These are phyloP conservation scores for Venturia pyrina DNA, from an alignment of 2,329 filamentous ascomycete species.

Conservation along the genomic window DNA sequence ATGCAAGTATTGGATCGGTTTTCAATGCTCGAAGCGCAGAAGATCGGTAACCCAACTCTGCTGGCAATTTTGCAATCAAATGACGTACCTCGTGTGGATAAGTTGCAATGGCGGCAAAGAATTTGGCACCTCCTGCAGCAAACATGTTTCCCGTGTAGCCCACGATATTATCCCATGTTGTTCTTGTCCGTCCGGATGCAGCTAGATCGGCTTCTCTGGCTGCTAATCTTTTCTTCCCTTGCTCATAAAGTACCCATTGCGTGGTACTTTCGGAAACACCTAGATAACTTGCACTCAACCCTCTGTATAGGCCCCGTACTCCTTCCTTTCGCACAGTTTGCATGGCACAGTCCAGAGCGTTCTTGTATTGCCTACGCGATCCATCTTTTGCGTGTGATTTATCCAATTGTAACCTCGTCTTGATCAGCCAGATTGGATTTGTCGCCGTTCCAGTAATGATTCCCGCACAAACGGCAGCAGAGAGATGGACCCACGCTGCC, in stretches of 20 bases:
- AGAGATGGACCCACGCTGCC: constrained; percentile 66
- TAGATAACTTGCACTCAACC: constrained; percentile 82
- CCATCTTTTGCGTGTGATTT: constrained; percentile 60
- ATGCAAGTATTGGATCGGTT: too few species aligned
- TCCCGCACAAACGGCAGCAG: constrained; percentile 66
- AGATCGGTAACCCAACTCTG: not conserved
- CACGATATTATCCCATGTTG: constrained; percentile 62
- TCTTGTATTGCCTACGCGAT: constrained; percentile 62
- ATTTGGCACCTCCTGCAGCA: constrained; percentile 75
- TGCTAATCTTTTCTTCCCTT: constrained; percentile 69
- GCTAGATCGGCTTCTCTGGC: constrained; percentile 47
- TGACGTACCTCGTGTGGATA: constrained; percentile 78
- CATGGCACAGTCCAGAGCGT: constrained; percentile 77
- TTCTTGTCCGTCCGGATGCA: constrained; percentile 52
- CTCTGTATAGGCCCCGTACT: constrained; percentile 73
- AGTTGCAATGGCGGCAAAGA: constrained; percentile 71
- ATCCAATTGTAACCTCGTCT: constrained; percentile 86
- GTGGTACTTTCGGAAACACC: constrained; percentile 83
- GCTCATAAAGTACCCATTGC: constrained; percentile 92
- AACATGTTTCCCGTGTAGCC: constrained; percentile 70
- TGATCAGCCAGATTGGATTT: constrained; percentile 94
- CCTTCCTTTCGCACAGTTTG: constrained; percentile 78
- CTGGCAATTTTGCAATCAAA: constrained; percentile 6
- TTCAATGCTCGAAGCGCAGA: too few species aligned
- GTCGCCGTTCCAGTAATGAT: constrained; percentile 83